Base-by-base conservation (phyloP, 1,284 basidiomycete species). In the Gymnopus androsaceus region DNA sequence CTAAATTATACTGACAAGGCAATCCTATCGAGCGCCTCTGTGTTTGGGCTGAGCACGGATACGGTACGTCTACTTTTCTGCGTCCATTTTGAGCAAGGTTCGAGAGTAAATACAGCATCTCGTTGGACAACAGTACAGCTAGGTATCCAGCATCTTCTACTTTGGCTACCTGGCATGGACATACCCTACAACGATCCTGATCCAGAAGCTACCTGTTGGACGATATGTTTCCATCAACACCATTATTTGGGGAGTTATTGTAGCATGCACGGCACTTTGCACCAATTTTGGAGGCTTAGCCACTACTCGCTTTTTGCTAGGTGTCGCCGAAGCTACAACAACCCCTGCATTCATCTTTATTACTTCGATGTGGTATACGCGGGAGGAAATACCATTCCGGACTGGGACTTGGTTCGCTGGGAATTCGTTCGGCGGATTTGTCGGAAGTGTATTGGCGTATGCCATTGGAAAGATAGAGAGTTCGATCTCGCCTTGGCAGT, bases 351-450 rank as follows among this genome's bases (percentile, higher is more conserved):
- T 48, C n/a, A 21, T 48, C 21, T 48, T 23, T 25, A 33, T 48
- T 5, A 48, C 46, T 6, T 48, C 46, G 12, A 48, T 21, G 46
- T 48, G 46, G 46, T 48, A 48, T 21, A 48, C 46, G 2, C 17
- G 46, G 21, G 31, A 48, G 23, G 46, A 48, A 21, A 48, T 48
- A 23, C 46, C 46, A 36, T 23, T 48, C 30, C 9, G 46, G 19
- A 48, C 46, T 48, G 46, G 46, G 14, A 36, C 46, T 21, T 48
- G 46, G 46, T 48, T 48, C 21, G 46, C 46, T 4, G 46, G 46
- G 5, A 48, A 48, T 48, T 48, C 46, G 7, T 48, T 48, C 17
- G 46, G 46, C 12, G 46, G 46, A 19, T 48, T 48, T 33, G 33
- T 48, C 17, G 46, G 31, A 14, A 48, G 46, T 27, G 19, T 48